Conservation (phyloP, 2,329 filamentous ascomycete species). For the Paecilomyces sp. region DNA sequence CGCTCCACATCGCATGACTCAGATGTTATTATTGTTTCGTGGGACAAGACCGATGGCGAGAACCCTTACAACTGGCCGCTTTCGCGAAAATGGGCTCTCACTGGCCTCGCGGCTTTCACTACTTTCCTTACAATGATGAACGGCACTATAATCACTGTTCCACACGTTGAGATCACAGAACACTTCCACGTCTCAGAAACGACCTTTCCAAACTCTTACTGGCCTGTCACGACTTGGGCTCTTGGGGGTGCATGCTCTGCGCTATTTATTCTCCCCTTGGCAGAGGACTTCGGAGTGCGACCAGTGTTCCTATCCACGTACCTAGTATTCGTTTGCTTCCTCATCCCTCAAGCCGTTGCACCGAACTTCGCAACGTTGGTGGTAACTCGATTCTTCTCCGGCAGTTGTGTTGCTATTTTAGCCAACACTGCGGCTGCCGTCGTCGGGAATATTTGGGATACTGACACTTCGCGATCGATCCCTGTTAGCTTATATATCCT, state of each 20-base stretch:
- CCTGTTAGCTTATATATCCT: constrained; percentile 37
- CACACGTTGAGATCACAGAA: constrained; percentile 28
- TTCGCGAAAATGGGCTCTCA: no score
- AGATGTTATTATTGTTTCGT: no score
- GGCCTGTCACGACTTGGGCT: constrained; percentile 26
- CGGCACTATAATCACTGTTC: constrained; percentile 32
- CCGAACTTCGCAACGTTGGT: constrained; percentile 41
- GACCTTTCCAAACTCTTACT: constrained; percentile 23
- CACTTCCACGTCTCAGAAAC: constrained; percentile 21
- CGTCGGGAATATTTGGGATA: constrained; percentile 26
- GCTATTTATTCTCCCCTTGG: constrained; percentile 23
- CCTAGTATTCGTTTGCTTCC: constrained; percentile 32
- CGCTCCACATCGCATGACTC: no score
- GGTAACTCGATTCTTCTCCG: constrained; percentile 38
- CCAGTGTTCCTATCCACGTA: constrained; percentile 34
- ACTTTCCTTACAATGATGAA: constrained; percentile 14
- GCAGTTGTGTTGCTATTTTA: constrained; percentile 33
- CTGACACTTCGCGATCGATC: constrained; percentile 26
- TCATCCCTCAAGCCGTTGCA: constrained; percentile 37
- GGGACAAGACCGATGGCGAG: no score
- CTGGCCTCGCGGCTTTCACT: no score
- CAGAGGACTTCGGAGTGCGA: constrained; percentile 35
- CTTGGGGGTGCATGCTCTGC: constrained; percentile 20
- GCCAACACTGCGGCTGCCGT: constrained; percentile 27
- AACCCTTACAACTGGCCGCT: no score